A percentile compares a stretch with the other conserved stretches of the same genome.
Conservation (phyloP, 305 asterid species). For the Ruellia speciosa region DNA sequence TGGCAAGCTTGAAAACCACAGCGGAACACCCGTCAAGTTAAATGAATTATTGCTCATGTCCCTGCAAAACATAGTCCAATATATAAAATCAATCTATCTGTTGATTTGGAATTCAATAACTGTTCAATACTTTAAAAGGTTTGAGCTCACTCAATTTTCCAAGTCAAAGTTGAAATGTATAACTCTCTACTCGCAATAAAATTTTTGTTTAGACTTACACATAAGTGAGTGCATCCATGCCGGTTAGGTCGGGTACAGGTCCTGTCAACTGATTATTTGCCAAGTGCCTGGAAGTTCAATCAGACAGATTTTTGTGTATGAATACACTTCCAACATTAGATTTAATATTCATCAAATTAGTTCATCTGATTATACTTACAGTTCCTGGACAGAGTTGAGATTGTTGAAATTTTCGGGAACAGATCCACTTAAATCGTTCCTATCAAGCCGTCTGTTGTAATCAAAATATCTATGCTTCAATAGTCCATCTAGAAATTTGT, state of each 20-base stretch:
- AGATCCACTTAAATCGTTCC: conserved; percentile 47
- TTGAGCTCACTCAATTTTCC: neutral
- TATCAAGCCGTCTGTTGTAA: conserved; percentile 65
- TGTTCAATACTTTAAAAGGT: neutral
- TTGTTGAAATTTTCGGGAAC: conserved; percentile 59
- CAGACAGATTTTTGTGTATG: conserved; percentile 2
- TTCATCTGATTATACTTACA: conserved; percentile 39
- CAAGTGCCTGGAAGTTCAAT: conserved; percentile 39
- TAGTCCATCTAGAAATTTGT: conserved; percentile 3
- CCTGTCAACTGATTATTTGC: conserved; percentile 55
- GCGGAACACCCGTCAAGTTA: conserved; percentile 38
- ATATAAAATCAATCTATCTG: neutral
- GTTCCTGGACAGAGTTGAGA: conserved; percentile 43
- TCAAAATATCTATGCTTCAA: conserved; percentile 9
- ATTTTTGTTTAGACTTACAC: conserved; percentile 26
- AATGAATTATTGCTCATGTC: conserved; percentile 76
- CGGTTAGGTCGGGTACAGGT: conserved; percentile 55
- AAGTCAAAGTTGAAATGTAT: neutral
- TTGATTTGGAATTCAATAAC: neutral
- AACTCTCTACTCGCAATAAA: conserved; percentile 1
- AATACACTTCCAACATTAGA: neutral
- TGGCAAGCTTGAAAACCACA: conserved; percentile 48
- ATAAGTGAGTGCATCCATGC: conserved; percentile 40
- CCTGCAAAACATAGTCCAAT: conserved; percentile 36
- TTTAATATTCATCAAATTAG: neutral